Evolutionary conservation across 805 yeast species (phyloP), one percentile per base, ranked within the genome.

Genomic region (Zygoascus biomembranicola): DNA sequence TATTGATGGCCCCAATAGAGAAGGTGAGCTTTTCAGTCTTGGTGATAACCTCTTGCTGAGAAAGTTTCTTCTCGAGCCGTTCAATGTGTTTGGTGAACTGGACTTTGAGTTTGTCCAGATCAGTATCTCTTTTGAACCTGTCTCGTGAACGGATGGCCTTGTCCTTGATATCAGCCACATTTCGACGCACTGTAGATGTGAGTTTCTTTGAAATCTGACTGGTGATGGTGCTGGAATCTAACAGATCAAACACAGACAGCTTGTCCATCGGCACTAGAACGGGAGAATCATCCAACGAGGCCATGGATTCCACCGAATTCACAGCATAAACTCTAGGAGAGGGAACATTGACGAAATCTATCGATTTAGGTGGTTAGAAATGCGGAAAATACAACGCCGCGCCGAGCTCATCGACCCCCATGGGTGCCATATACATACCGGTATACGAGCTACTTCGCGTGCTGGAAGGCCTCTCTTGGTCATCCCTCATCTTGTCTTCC

Each of bases 1-100:
- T 78, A 51, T 79, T 69, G 54, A 81, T 78, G 42, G 89, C 73
- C 0, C 95, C 82, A 43, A 81, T 67, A 0, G 96, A 82, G 66
- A 89, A 94, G 65, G 89, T 89, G 23, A 82, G 60, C 66, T 92
- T 92, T 64, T 92, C 97, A 8, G 85, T 76, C 31, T 68, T 74
- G 43, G 71, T 61, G 32, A 70, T 67, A 47, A 56, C 56, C 47
- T 47, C 56, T 57, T 61, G 61, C 49, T 49, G 55, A 11, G 54
- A 45, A 43, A 63, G 44, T 8, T 49, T 63, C 19, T 61, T 53
- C 51, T 72, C 74, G 31, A 70, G 57, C 41, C 58, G 54, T 41
- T 59, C 63, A 48, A 73, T 59, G 46, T 62, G 66, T 26, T 47
- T 37, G 18, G 62, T 45, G 31, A 69, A 55, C 20, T 52, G 58